Conservation (phyloP, 148 eudicot species). For the Tetragonia tetragonoides region DNA sequence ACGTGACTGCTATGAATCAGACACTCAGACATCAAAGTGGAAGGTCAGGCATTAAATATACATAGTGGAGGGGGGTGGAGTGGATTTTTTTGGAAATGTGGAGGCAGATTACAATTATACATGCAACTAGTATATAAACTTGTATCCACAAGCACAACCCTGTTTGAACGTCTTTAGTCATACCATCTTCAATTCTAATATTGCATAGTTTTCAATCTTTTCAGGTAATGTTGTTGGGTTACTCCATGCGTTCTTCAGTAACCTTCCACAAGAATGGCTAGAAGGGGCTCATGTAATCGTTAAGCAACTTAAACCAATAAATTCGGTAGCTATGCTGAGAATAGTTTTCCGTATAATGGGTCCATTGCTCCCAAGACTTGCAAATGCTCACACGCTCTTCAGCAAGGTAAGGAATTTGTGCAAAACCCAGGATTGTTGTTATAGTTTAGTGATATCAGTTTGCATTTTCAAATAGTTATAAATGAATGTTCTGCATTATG, state of each 20-base stretch:
- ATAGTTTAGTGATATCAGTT: neutral
- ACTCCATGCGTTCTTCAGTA: conserved; percentile 85
- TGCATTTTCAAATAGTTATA: neutral
- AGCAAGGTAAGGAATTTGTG: conserved; percentile 53
- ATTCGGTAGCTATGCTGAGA: conserved; percentile 87
- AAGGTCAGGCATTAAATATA: no score
- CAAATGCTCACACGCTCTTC: conserved; percentile 87
- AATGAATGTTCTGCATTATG: neutral
- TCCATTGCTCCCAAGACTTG: conserved; percentile 91
- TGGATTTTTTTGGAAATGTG: neutral
- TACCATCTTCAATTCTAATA: conserved; percentile 9
- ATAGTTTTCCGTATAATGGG: conserved; percentile 94
- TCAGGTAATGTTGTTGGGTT: conserved; percentile 78
- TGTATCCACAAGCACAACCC: neutral
- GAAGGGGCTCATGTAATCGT: conserved; percentile 81
- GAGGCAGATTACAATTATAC: neutral
- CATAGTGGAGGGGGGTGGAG: neutral
- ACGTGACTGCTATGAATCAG: no score
- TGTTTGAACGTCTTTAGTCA: neutral
- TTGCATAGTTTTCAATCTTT: conserved; percentile 16
- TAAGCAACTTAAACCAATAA: conserved; percentile 79
- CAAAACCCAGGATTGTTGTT: neutral
- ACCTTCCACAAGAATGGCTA: conserved; percentile 97
- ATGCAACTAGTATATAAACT: neutral
- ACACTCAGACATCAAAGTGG: no score